Conservation (phyloP, 1,284 basidiomycete genomes). For the Pseudozyma hubeiensis region DNA sequence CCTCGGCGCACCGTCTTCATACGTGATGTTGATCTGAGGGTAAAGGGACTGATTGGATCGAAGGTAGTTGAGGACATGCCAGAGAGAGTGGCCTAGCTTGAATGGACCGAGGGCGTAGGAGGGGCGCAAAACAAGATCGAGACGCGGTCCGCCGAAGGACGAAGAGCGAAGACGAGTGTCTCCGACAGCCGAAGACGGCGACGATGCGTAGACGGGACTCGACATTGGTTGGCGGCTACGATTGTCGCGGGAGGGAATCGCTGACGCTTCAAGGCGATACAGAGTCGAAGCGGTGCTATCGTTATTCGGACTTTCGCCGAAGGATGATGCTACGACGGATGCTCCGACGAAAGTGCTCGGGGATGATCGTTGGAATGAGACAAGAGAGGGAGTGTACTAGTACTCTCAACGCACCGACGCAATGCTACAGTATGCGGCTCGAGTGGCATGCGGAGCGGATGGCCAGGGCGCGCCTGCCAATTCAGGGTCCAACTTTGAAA, state of each 20-base stretch:
- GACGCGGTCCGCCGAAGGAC: constrained; percentile 27
- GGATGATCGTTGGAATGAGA: background rate
- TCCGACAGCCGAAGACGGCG: constrained; percentile 6
- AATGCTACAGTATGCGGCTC: no score
- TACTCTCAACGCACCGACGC: no score
- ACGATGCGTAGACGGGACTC: constrained; percentile 34
- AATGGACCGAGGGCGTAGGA: constrained; percentile 44
- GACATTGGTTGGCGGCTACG: constrained; percentile 22
- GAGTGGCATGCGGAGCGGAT: constrained; percentile 4
- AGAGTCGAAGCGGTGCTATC: no score
- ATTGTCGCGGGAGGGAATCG: background rate
- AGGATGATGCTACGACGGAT: no score
- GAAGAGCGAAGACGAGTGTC: constrained; percentile 25
- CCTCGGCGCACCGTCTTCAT: constrained; percentile 29
- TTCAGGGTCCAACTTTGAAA: constrained; percentile 27
- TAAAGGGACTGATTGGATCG: constrained; percentile 48
- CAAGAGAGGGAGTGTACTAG: background rate
- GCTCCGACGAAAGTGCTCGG: no score
- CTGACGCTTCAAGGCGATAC: background rate
- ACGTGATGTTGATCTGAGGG: constrained; percentile 48
- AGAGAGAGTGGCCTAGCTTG: constrained; percentile 55
- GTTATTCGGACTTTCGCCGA: no score
- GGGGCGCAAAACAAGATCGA: constrained; percentile 43
- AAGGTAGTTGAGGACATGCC: constrained; percentile 52
- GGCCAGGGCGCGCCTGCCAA: constrained; percentile 13